phyloP scores from a whole-genome alignment of 176 grass and related monocot species.

The Oryza officinalis region DNA sequence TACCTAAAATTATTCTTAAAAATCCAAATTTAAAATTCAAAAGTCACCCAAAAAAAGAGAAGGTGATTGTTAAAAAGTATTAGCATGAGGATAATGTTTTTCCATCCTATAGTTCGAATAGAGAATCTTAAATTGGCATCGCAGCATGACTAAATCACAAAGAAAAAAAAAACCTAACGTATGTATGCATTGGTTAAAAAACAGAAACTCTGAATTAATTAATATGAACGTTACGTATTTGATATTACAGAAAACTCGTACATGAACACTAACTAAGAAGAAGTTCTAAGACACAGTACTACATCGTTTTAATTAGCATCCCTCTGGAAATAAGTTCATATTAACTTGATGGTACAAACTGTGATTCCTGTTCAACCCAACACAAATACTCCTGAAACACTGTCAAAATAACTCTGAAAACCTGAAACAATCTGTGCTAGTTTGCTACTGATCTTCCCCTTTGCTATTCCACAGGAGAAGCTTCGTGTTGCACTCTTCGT shows the following conservation, averaged over 20 bases:
- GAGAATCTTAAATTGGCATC: neutral
- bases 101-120: neutral
- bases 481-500: slow-evolving; percentile 84
- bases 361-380: neutral
- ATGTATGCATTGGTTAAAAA: neutral
- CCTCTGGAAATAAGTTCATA: neutral
- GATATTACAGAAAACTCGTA: neutral
- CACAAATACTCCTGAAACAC: neutral
- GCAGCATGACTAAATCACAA: neutral
- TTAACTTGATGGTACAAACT: slow-evolving; percentile 1
- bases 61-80: neutral
- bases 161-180: neutral
- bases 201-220: neutral
- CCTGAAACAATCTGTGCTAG: neutral
- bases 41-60: neutral
- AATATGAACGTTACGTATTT: neutral
- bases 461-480: slow-evolving; percentile 64
- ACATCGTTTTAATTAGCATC: neutral
- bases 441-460: neutral
- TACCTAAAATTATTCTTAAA: neutral
- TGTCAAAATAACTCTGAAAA: neutral
- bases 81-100: neutral
- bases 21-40: neutral
- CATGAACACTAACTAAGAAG: neutral
- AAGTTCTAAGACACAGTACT: no score